Evolutionary conservation across 129 eudicot species (phyloP), one percentile per base, ranked within the genome.

Genomic region (Centella asiatica): DNA sequence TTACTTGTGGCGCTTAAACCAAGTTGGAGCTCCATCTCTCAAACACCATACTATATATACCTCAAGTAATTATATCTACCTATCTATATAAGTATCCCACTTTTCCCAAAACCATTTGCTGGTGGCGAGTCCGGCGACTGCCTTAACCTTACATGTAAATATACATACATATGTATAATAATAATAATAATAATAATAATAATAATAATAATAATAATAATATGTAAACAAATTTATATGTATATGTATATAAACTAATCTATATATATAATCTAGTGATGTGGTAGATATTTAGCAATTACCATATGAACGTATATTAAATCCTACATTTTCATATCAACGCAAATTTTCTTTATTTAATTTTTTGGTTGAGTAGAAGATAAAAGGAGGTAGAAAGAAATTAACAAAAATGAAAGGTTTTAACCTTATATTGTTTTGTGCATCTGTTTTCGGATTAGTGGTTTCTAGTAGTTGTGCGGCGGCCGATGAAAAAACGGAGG

Each of bases 351-450:
- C 11, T 42, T 34, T 3, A 19, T 20, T 17, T 51, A 5, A 4
- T 5, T 23, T 39, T 29, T 5, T 26, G 37, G 1, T 52, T 36
- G 52, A 62, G n/a, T n/a, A n/a, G n/a, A 36, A 4, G 26, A 36
- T 29, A 27, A 22, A 25, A 34, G 23, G 24, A 22, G 18, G 8
- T 5, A 44, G 8, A 46, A 25, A 22, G 27, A 44, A 64, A 65
- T 14, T 12, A 0, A 64, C 3, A 5, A 42, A 58, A 28, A 53
- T 73, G 75, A 65, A 67, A 53, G 37, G 2, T 23, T 14, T 58
- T 53, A 78, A 46, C 64, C 29, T 53, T 59, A 51, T 40, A 15
- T 52, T 71, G 13, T 12, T 74, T 13, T 71, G 56, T 70, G 60
- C 65, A 29, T 57, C 70, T 20, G 36, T 68, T 65, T 56, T 54